Base-by-base conservation (phyloP, 2,329 filamentous ascomycete species). In the Ophiobolus disseminans region DNA sequence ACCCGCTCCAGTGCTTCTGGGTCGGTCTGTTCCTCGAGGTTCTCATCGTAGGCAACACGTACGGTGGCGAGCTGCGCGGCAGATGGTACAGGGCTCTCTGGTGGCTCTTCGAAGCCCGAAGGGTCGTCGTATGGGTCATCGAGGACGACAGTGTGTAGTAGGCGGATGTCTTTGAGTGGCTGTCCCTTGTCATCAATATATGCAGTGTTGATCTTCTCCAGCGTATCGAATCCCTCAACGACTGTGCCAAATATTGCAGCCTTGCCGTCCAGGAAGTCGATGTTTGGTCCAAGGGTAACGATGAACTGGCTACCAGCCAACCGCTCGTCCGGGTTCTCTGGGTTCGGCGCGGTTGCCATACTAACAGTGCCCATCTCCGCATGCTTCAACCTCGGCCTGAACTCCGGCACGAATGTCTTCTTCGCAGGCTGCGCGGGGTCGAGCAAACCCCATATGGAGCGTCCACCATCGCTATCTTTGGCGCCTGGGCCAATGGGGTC, bases 171-270 rank as follows among this genome's bases (percentile, higher is more conserved):
- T 60, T 96, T 91, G 25, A 99, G 80, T 1, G 94, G 94, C 53
- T 91, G 83, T 16, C 92, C 92, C 48, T 86, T 87, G 30, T 91
- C 86, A 69, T 97, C 93, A 48, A 91, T 86, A 56, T 97, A 96
- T 13, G 91, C 86, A 28, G 86, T 83, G 70, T 97, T 97, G 76
- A 97, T 91, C 76, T 93, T 95, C 69, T 97, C 92, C 41, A 99
- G 77, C 7, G 86, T 88, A 74, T 97, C 93, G 58, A 97, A 97
- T 0, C 94, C 94, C 74, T 99, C 93, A 0, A 96, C 94, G 0
- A 97, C 91, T 62, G 91, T 92, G 48, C 91, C 93, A 69, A 97
- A 99, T 37, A 97, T 88, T 21, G 91, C 90, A n/a, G 90, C 91
- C 70, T 94, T 96, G 55, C 90, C 91, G 68, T 99, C 91, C 23